Conservation (phyloP, 129 eudicot species). For the Escallonia rubra region DNA sequence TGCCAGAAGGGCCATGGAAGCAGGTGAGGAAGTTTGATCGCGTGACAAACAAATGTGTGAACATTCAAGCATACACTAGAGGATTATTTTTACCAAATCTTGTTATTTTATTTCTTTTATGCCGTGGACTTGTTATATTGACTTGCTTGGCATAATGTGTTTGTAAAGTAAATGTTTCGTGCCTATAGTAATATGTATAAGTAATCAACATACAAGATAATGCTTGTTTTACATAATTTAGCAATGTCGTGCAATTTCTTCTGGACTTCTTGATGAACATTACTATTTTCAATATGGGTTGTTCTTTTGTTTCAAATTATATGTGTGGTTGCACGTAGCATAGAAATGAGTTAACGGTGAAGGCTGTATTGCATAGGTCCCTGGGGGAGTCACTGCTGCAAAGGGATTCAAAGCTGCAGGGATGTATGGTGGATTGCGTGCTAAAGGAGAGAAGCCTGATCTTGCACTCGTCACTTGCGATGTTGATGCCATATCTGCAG, state of each 20-base stretch:
- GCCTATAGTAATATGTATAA: background rate
- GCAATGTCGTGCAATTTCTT: background rate
- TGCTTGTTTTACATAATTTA: conserved; percentile 4
- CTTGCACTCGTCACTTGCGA: conserved; percentile 91
- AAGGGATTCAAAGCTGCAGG: conserved; percentile 96
- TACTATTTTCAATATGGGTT: background rate
- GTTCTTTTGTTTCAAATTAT: background rate
- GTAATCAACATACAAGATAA: background rate
- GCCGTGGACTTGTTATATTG: too few relatives aligned
- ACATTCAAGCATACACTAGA: too few relatives aligned
- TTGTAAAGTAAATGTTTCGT: too few relatives aligned
- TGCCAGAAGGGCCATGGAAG: conserved; percentile 93
- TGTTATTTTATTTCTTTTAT: too few relatives aligned
- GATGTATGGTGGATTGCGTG: conserved; percentile 89
- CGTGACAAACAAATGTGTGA: too few relatives aligned
- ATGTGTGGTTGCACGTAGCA: too few relatives aligned
- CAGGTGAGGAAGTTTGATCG: conserved; percentile 41
- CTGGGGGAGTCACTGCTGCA: conserved; percentile 96
- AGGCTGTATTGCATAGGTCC: conserved; percentile 47
- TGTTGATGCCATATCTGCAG: conserved; percentile 93
- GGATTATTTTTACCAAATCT: too few relatives aligned
- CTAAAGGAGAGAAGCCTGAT: conserved; percentile 92
- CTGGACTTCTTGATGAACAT: too few relatives aligned
- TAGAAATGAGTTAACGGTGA: background rate
- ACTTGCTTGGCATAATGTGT: too few relatives aligned